These are phyloP conservation scores for Microcera coccophila DNA, from an alignment of 2,329 filamentous ascomycete genomes.

Conservation along the genomic window DNA sequence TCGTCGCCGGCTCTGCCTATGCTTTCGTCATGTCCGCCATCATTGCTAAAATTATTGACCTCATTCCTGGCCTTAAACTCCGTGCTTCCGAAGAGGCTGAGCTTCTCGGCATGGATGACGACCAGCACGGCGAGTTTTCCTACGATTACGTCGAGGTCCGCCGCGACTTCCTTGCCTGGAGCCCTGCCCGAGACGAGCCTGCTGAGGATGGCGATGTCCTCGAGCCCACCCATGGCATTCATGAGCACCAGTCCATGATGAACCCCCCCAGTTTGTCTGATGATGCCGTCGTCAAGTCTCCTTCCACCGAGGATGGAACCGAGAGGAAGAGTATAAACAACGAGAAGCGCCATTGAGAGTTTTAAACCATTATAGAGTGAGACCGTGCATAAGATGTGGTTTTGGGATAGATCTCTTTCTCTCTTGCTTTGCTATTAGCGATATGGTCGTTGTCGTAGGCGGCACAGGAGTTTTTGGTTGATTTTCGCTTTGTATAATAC, in stretches of 20 bases:
- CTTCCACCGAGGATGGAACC: constrained; percentile 16
- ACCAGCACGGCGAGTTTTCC: constrained; percentile 85
- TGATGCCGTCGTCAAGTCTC: constrained; percentile 19
- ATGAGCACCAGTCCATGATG: constrained; percentile 53
- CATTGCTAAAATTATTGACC: constrained; percentile 71
- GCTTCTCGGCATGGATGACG: constrained; percentile 83
- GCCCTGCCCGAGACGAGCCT: constrained; percentile 66
- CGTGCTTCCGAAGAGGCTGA: constrained; percentile 79
- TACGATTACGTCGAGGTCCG: constrained; percentile 90
- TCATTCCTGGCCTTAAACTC: constrained; percentile 72
- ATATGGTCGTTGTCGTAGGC: constrained; percentile 19
- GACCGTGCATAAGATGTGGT: neutral
- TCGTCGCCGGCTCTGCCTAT: constrained; percentile 63
- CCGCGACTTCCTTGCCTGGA: constrained; percentile 85
- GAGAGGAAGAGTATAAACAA: constrained; percentile 8
- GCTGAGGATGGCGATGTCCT: constrained; percentile 55
- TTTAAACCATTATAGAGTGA: too few species aligned
- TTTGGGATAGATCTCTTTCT: constrained; percentile 9
- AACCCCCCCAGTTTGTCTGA: constrained; percentile 29
- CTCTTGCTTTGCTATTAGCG: too few species aligned
- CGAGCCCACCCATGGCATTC: constrained; percentile 67
- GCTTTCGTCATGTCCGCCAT: constrained; percentile 69
- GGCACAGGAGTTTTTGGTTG: constrained; percentile 25
- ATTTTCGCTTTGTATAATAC: constrained; percentile 21
- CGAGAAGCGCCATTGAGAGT: constrained; percentile 16